Conservation (phyloP, 2,329 filamentous ascomycete genomes). For the Fusarium mangiferae region DNA sequence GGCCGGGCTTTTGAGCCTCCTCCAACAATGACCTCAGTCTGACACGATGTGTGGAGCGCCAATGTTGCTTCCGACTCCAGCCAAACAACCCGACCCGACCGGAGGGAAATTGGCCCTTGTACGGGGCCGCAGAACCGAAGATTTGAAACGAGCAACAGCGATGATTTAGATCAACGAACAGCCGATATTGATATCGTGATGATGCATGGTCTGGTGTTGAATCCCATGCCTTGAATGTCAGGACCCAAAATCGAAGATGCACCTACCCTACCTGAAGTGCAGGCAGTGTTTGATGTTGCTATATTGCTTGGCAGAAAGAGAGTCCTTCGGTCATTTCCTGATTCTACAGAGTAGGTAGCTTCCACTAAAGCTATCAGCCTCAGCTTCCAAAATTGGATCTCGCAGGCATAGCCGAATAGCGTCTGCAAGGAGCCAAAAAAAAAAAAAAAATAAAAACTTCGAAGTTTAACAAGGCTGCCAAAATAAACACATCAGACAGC, state of each 20-base stretch:
- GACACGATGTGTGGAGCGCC: constrained; percentile 39
- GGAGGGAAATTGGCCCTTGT: constrained; percentile 31
- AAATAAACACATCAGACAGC: background rate
- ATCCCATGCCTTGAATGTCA: background rate
- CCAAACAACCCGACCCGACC: constrained; percentile 25
- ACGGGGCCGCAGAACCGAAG: constrained; percentile 21
- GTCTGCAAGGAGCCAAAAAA: background rate
- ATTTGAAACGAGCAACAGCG: constrained; percentile 26
- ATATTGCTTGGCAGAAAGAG: constrained; percentile 2
- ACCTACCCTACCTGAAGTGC: background rate
- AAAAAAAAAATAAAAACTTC: background rate
- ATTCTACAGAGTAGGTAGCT: background rate
- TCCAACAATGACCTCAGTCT: constrained; percentile 42
- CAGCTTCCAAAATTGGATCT: constrained; percentile 3
- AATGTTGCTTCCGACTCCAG: constrained; percentile 29
- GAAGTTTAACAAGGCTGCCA: background rate
- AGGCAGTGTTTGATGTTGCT: background rate
- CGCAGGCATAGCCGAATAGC: background rate
- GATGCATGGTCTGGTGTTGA: background rate
- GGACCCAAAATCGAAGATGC: background rate
- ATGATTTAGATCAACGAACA: constrained; percentile 38
- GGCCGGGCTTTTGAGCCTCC: constrained; percentile 35
- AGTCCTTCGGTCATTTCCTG: constrained; percentile 6
- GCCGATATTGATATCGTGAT: constrained; percentile 20
- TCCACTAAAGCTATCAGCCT: constrained; percentile 13